Evolutionary conservation across 768 basidiomycete species (phyloP), one percentile per base, ranked within the genome.

Genomic region (Astraeus odoratus): DNA sequence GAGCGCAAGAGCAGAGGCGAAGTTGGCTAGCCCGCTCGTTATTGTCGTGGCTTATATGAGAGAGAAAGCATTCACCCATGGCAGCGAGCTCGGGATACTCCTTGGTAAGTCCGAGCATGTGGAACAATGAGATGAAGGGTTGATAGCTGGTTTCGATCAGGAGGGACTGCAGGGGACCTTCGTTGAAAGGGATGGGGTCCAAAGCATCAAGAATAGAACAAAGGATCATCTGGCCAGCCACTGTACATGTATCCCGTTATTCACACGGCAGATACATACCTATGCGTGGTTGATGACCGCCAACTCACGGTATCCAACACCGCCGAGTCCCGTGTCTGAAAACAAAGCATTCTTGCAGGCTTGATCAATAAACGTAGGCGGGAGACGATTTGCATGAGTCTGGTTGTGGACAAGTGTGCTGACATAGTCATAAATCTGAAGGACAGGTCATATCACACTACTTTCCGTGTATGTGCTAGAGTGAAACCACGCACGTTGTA

Each of bases 1-100:
- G 48, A 86, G 80, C 41, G 74, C 80, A 43, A 86, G 62, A 31
- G 83, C 81, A 45, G 81, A 78, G 4, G 79, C 75, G 57, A 70
- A 85, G 60, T 86, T 70, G 51, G 83, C 84, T 86, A 38, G n/a
- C n/a, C n/a, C n/a, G n/a, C n/a, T n/a, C n/a, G n/a, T n/a, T 30
- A 38, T n/a, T 24, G 37, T 25, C 18, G 34, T 33, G 19, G n/a
- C 42, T 10, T 9, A n/a, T n/a, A n/a, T n/a, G n/a, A n/a, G n/a
- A n/a, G n/a, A 10, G 18, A 8, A 20, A 22, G 16, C n/a, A 75
- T 81, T 54, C 54, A 84, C 82, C 80, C 47, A 85, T 75, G 38
- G 71, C 81, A 43, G 65, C 59, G 43, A 79, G 58, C 48, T 81
- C 74, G 3, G 81, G 80, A 55, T 76, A 68, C 19, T 73, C 67